Conservation (phyloP, 139 green algal species). For the Tetradesmus obliquus region DNA sequence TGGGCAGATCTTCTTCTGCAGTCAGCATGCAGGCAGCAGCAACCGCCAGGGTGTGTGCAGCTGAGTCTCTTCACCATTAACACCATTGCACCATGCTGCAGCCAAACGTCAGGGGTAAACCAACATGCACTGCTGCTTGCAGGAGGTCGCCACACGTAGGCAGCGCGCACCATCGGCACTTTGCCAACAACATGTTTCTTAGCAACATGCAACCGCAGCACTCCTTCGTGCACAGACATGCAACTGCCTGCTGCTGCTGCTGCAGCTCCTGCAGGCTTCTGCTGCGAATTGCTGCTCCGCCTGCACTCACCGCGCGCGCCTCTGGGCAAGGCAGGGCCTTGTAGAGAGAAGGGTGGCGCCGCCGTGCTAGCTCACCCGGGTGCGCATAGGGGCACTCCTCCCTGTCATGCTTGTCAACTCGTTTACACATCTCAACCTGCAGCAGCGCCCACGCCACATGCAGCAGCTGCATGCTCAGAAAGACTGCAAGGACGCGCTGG, state of each 20-base stretch:
- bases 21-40: not conserved
- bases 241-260: not conserved
- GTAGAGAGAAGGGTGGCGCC: constrained; percentile 48
- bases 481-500: not conserved
- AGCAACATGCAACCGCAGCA: not conserved
- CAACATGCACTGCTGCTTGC: not conserved
- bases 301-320: not conserved
- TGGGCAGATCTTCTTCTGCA: constrained; percentile 39
- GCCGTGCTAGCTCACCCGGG: constrained; percentile 85
- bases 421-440: constrained; percentile 42
- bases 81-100: too few relatives aligned
- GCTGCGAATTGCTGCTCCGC: not conserved
- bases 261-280: not conserved
- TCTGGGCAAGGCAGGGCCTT: constrained; percentile 70
- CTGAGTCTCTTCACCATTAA: too few relatives aligned
- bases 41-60: not conserved
- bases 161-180: not conserved
- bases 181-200: too few relatives aligned
- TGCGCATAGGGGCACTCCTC: constrained; percentile 90
- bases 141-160: not conserved
- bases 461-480: not conserved
- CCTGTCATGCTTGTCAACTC: constrained; percentile 71
- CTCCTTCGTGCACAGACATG: not conserved
- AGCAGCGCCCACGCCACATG: not conserved
- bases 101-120: too few relatives aligned